phyloP scores from a whole-genome alignment of 2,329 filamentous ascomycete species.

The Endocalyx cinctus region DNA sequence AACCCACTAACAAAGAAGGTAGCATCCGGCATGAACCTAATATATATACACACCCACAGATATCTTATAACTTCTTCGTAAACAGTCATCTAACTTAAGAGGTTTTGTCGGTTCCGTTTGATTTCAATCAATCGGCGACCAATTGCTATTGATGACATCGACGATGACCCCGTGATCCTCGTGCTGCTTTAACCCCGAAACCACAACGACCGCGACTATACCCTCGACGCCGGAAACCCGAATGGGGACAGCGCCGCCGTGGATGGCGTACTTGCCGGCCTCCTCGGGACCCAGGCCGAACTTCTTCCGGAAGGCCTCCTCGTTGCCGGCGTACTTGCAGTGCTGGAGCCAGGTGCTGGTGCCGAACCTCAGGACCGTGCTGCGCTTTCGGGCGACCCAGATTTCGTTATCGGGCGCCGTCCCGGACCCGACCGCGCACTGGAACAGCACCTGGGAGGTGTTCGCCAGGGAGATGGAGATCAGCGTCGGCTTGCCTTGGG shows the following conservation, averaged over 20 bases:
- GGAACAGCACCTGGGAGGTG: slow-evolving; percentile 61
- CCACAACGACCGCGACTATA: slow-evolving; percentile 68
- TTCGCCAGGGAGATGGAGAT: slow-evolving; percentile 62
- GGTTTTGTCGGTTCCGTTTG: too few species aligned
- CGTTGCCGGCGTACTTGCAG: slow-evolving; percentile 61
- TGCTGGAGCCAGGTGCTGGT: slow-evolving; percentile 67
- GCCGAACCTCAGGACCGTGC: slow-evolving; percentile 68
- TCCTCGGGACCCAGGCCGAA: slow-evolving; percentile 56
- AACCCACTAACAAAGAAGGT: too few species aligned
- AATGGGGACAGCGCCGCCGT: slow-evolving; percentile 72
- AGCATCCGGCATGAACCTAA: too few species aligned
- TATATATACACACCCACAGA: too few species aligned
- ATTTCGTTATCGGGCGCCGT: slow-evolving; percentile 66
- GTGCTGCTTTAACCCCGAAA: slow-evolving; percentile 71
- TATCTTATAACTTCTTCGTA: too few species aligned
- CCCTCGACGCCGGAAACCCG: slow-evolving; percentile 70
- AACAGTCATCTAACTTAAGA: too few species aligned
- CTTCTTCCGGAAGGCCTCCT: slow-evolving; percentile 59
- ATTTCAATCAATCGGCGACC: too few species aligned
- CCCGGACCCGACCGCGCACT: slow-evolving; percentile 61
- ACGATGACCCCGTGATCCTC: slow-evolving; percentile 75
- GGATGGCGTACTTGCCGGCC: slow-evolving; percentile 65
- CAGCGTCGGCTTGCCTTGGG: slow-evolving; percentile 44
- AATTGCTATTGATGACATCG: slow-evolving; percentile 57
- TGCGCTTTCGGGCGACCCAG: slow-evolving; percentile 68